Evolutionary conservation across 257 asterid species (phyloP).

Genomic region (Salvia rosmarinus): DNA sequence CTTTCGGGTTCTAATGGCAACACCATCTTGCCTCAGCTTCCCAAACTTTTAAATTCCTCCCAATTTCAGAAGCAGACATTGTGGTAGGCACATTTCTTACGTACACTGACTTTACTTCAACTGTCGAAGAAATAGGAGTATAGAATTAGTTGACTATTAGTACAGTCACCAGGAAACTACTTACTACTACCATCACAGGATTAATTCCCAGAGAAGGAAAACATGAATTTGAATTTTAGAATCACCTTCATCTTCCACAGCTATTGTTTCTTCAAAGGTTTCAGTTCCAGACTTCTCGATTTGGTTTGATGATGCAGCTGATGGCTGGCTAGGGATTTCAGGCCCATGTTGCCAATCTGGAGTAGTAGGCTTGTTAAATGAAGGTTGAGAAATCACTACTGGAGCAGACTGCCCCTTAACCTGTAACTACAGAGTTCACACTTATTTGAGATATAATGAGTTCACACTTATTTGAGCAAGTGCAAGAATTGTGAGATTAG

Average conservation of each 20-base stretch:
- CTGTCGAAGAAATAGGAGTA: slow-evolving; percentile 44
- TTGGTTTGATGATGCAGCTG: slow-evolving; percentile 48
- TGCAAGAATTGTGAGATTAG: slow-evolving; percentile 22
- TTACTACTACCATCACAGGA: not conserved
- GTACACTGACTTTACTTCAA: slow-evolving; percentile 88
- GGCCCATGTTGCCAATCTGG: slow-evolving; percentile 68
- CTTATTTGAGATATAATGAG: slow-evolving; percentile 28
- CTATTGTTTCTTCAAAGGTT: slow-evolving; percentile 61
- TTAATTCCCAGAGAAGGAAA: slow-evolving; percentile 4
- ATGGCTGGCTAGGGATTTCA: slow-evolving; percentile 57
- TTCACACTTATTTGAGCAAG: slow-evolving; percentile 12
- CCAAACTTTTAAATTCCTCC: slow-evolving; percentile 96
- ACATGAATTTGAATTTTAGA: slow-evolving; percentile 26
- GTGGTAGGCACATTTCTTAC: slow-evolving; percentile 93
- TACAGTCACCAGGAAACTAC: not conserved
- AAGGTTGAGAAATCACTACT: slow-evolving; percentile 45
- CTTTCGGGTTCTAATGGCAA: slow-evolving; percentile 98
- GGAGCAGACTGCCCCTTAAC: slow-evolving; percentile 67
- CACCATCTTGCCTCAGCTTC: slow-evolving; percentile 80
- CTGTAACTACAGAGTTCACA: slow-evolving; percentile 47
- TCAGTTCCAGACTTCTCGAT: slow-evolving; percentile 66
- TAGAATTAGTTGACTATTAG: slow-evolving; percentile 18
- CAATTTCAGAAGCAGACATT: slow-evolving; percentile 87
- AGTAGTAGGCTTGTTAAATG: slow-evolving; percentile 50
- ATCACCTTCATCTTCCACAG: slow-evolving; percentile 79